Conservation (phyloP, 2,329 filamentous ascomycete genomes). For the Fusarium humuli region DNA sequence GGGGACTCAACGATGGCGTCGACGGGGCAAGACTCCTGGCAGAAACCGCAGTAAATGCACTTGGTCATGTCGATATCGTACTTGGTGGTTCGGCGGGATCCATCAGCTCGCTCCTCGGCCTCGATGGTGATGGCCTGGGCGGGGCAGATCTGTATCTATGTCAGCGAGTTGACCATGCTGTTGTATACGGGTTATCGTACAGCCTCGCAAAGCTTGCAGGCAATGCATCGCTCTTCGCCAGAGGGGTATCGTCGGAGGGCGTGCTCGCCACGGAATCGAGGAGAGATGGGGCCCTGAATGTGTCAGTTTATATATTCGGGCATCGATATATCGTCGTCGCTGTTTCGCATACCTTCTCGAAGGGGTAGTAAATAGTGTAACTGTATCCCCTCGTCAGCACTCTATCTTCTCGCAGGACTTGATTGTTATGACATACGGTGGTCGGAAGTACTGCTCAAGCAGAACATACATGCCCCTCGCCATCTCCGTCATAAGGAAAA, state of each 20-base stretch:
- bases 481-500: slow-evolving; percentile 97
- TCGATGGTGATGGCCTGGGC: slow-evolving; percentile 99
- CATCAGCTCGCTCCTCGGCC: slow-evolving; percentile 96
- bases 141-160: slow-evolving; percentile 77
- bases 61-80: slow-evolving; percentile 99
- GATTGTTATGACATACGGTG: slow-evolving; percentile 77
- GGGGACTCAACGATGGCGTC: slow-evolving; percentile 83
- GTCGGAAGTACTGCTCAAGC: slow-evolving; percentile 97
- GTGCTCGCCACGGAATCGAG: slow-evolving; percentile 97
- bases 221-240: slow-evolving; percentile 98
- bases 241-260: slow-evolving; percentile 95
- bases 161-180: slow-evolving; percentile 16
- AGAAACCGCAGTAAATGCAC: slow-evolving; percentile 99
- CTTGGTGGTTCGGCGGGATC: slow-evolving; percentile 91
- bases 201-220: slow-evolving; percentile 99
- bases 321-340: neutral
- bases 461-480: slow-evolving; percentile 97
- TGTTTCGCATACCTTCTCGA: slow-evolving; percentile 79
- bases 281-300: slow-evolving; percentile 86
- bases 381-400: slow-evolving; percentile 59
- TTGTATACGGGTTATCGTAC: slow-evolving; percentile 52
- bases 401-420: neutral
- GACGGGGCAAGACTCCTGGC: slow-evolving; percentile 98
- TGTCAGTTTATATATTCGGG: slow-evolving; percentile 36
- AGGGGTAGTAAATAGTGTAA: slow-evolving; percentile 98